Base-by-base conservation (phyloP, 805 yeast genomes). In the Spathaspora passalidarum region DNA sequence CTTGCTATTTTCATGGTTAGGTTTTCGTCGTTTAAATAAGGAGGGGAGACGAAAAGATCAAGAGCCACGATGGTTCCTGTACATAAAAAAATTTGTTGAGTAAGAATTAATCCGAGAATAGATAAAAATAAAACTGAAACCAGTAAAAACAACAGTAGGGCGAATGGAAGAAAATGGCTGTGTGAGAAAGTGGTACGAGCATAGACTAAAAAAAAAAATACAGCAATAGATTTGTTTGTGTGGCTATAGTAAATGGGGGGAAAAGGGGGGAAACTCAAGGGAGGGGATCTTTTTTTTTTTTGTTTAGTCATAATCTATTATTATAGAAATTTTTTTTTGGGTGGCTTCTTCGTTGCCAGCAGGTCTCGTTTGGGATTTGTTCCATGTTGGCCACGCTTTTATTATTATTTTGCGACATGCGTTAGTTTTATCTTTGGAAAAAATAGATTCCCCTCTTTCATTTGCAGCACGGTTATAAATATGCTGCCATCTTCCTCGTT, bases 401-500 rank as follows among this genome's bases (percentile, higher is more conserved):
- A 4, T 34, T 17, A 16, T 14, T 5, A 29, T 10, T 29, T 11
- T 29, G 34, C 34, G 16, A n/a, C 34, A 29, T 29, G 16, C 16
- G 5, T 17, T 23, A 23, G 7, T 7, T 23, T 23, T 17, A 34
- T 17, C 37, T 16, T 8, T 34, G 11, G 21, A 34, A 34, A 16
- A 16, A 34, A 36, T 5, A 36, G 25, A 36, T 36, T 36, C 39
- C 39, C 39, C 39, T 36, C 39, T 36, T 36, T 20, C 13, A 17
- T 6, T 36, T 19, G 9, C 19, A 11, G 14, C 39, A 36, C n/a
- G 11, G 19, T 16, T 36, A 36, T 36, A 36, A 36, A 36, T 36
- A 36, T 13, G 7, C 9, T 20, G 13, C 22, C 17, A 20, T 20
- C 19, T 6, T 17, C 10, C 22, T 35, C 38, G 22, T 19, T 35